Evolutionary conservation across 2,329 filamentous ascomycete genomes (phyloP).

Genomic region (Alternaria sp.): DNA sequence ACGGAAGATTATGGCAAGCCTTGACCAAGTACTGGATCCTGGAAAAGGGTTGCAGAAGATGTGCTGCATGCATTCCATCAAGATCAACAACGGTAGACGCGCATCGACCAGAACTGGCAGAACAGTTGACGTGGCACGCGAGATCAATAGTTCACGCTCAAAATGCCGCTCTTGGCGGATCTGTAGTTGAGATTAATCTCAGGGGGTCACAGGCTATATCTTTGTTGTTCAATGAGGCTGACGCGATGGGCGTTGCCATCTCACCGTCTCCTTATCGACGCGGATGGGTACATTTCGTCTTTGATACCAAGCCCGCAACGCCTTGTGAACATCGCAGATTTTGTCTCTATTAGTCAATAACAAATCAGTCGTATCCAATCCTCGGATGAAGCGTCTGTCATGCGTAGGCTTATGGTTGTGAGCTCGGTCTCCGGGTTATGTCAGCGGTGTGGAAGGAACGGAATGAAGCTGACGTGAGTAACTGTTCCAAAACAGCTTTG

Average conservation of each 20-base stretch:
- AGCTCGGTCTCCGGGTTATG: neutral
- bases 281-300: neutral
- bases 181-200: neutral
- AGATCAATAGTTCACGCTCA: slow-evolving; percentile 6
- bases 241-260: neutral
- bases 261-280: neutral
- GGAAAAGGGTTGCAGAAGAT: neutral
- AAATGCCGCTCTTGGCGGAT: neutral
- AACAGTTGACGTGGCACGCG: slow-evolving; percentile 3
- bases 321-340: neutral
- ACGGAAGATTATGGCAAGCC: neutral
- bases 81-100: slow-evolving; percentile 1
- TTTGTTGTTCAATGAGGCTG: neutral
- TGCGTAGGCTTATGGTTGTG: neutral
- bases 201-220: neutral
- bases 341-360: neutral
- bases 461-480: slow-evolving; percentile 8
- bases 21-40: neutral
- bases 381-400: neutral
- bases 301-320: neutral
- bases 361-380: neutral
- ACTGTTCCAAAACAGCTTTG: neutral
- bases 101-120: neutral
- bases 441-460: neutral
- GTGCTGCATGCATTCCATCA: slow-evolving; percentile 1